Conservation (phyloP, 768 basidiomycete species). For the Leccinum rimulosum region DNA sequence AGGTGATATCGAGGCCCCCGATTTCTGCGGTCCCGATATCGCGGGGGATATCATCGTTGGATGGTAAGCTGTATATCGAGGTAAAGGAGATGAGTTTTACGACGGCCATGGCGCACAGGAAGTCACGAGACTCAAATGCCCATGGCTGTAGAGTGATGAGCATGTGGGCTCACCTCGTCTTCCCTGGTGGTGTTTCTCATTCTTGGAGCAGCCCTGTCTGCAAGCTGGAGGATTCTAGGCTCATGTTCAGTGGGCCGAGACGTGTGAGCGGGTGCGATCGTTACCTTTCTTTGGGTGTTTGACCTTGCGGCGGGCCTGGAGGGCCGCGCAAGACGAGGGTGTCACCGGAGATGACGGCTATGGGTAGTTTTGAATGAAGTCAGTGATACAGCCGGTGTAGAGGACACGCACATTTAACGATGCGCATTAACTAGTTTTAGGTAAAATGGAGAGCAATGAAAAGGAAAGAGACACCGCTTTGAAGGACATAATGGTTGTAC, state of each 20-base stretch:
- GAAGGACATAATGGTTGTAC: conserved; percentile 52
- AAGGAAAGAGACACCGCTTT: conserved; percentile 58
- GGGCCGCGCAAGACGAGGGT: conserved; percentile 80
- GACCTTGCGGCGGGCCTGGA: conserved; percentile 69
- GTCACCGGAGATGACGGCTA: conserved; percentile 90
- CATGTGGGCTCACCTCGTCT: conserved; percentile 68
- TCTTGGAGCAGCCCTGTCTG: conserved; percentile 81
- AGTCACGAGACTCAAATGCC: conserved; percentile 94
- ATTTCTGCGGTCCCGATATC: conserved; percentile 80
- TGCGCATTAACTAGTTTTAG: conserved; percentile 15
- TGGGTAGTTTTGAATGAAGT: conserved; percentile 7
- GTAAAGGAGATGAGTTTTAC: conserved; percentile 90
- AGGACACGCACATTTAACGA: conserved; percentile 55
- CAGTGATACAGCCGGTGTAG: conserved; percentile 10
- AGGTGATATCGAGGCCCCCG: conserved; percentile 65
- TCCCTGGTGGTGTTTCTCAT: conserved; percentile 79
- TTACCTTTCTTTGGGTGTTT: conserved; percentile 87
- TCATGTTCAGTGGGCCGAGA: conserved; percentile 4
- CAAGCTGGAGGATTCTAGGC: conserved; percentile 80
- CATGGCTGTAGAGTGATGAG: conserved; percentile 53
- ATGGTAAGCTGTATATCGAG: conserved; percentile 74
- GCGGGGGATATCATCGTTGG: conserved; percentile 72
- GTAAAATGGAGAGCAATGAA: background rate
- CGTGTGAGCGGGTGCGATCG: conserved; percentile 11
- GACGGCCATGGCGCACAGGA: conserved; percentile 77